These are phyloP conservation scores for Incumbomyces delicatus DNA, from an alignment of 2,329 filamentous ascomycete species.

Conservation along the genomic window DNA sequence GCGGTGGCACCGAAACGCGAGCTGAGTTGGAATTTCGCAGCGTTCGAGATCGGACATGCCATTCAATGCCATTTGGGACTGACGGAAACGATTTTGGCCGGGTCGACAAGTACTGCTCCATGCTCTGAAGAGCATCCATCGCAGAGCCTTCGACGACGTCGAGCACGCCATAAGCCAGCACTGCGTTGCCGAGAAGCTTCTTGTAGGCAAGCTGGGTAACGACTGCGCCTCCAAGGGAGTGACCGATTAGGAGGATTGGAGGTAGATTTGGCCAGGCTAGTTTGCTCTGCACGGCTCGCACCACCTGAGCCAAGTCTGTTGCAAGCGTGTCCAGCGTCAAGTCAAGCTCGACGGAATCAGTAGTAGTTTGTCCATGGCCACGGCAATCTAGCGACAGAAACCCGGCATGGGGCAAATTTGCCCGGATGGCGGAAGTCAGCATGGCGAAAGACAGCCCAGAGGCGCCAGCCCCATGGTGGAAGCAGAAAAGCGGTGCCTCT, in stretches of 20 bases:
- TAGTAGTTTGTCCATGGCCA: constrained; percentile 64
- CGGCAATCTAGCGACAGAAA: constrained; percentile 78
- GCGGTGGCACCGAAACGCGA: constrained; percentile 71
- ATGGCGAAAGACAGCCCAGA: constrained; percentile 87
- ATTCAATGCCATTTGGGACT: constrained; percentile 72
- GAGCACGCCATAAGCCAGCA: constrained; percentile 80
- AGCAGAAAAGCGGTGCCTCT: constrained; percentile 74
- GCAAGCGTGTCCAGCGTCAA: constrained; percentile 64
- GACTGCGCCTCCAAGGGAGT: constrained; percentile 86
- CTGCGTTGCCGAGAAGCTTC: constrained; percentile 52
- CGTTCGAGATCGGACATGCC: constrained; percentile 84
- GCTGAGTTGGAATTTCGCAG: constrained; percentile 77
- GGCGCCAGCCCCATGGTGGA: constrained; percentile 89
- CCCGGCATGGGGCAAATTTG: constrained; percentile 67
- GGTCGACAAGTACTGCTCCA: constrained; percentile 82
- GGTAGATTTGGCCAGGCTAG: constrained; percentile 69
- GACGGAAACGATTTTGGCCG: constrained; percentile 70
- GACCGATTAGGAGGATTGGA: constrained; percentile 71
- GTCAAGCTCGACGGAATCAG: constrained; percentile 39
- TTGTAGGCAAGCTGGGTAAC: constrained; percentile 71
- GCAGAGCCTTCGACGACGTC: constrained; percentile 95
- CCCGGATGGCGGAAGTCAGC: constrained; percentile 66
- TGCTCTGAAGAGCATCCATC: constrained; percentile 86
- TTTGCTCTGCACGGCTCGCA: constrained; percentile 54
- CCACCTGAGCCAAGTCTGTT: constrained; percentile 59